Evolutionary conservation across 164 flowering plant species (phyloP), one percentile per base, ranked within the genome.

Genomic region (Vitis rotundifolia): DNA sequence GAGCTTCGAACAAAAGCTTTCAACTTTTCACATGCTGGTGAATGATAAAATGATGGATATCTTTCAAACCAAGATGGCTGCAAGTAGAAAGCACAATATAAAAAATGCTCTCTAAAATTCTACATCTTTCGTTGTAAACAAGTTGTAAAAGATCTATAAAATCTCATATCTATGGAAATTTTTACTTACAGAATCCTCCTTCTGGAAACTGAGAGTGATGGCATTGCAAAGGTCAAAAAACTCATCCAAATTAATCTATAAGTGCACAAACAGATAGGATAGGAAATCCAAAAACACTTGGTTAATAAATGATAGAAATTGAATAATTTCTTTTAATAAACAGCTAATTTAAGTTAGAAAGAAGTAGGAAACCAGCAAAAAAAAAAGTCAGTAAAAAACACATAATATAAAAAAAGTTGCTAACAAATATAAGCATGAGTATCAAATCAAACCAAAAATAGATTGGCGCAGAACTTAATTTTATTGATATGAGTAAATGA

Each of bases 161-260:
- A 10, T 62, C 12, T 59, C 9, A 18, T 22, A n/a, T 65, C 18
- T 19, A 44, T 2, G 16, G 19, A 29, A 5, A 31, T 28, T 51
- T 61, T 2, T n/a, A 83, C 90, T 89, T 78, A 91, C 98, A 73
- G 73, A 11, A 68, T 88, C 82, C 83, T 91, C 99, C 79, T 91
- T 95, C 60, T 86, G 84, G 74, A 95, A 95, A 73, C 85, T 84
- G 57, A 89, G 70, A 19, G 91, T 92, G 68, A 95, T 95, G 26
- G 98, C 96, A 78, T 89, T 83, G 84, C 94, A 90, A 31, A 95
- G 92, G 78, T 95, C 99, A 66, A 69, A 75, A 79, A 95, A 95
- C 76, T 95, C 99, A 53, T 90, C 90, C 88, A 79, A 64, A 84
- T 89, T 86, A 65, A 95, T 95, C 99, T 95, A 78, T 66, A 85